Base-by-base conservation (phyloP, 2,329 filamentous ascomycete genomes). In the Xylariales sp. region DNA sequence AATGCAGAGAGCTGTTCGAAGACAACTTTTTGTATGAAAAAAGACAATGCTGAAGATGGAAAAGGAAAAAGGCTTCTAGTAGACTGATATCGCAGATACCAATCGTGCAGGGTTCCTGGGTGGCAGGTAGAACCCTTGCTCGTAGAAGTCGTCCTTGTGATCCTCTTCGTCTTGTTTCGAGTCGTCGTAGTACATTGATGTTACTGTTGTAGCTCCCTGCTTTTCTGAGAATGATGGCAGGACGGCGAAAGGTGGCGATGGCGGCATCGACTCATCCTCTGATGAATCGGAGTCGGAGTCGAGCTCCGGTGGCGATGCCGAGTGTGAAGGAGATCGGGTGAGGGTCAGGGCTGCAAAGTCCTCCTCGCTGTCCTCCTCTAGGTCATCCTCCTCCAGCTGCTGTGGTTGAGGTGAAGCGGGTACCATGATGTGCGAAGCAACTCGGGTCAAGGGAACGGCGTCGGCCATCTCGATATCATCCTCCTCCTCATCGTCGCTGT, bases 231-330 rank as follows among this genome's bases (percentile, higher is more conserved):
- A 85, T 28, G 71, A 63, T 43, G 77, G 68, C 37, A 88, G 64
- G 24, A 72, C 59, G 19, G 73, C 59, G 16, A 70, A 67, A 29
- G 78, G 76, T 25, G 83, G 83, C 43, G 83, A 86, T 15, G 82
- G 83, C 6, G 85, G 85, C 78, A 87, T 78, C 33, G 72, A 66
- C 49, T 86, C 81, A 62, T 89, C 85, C 51, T 88, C 84, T 40
- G 79, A 82, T 2, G 78, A 81, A 45, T 83, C 83, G 44, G 75
- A 77, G 56, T 88, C 84, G 46, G 78, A 70, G 48, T 81, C 73
- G 41, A 88, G 77, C 58, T 87, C 84, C 7, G 85, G 85, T 37
- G 84, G 75, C 37, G 80, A 78, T 53, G 63, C 75, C 54, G 70
- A 69, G 63, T 82, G 82, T 5, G 83, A 88, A 18, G 70, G 70